Evolutionary conservation across 768 basidiomycete genomes (phyloP).

Genomic region (Suillus weaverae): DNA sequence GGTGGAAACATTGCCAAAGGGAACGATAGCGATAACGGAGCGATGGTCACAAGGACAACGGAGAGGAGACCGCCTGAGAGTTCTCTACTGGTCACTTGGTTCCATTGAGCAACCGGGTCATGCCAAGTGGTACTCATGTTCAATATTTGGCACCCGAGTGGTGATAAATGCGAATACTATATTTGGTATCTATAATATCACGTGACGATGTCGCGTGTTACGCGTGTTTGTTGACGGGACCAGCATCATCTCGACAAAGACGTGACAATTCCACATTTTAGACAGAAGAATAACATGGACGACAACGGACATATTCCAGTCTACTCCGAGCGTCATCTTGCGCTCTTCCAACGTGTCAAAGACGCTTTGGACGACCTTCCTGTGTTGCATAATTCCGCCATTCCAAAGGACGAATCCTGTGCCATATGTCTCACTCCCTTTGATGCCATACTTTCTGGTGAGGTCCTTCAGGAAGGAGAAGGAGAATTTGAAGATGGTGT

Average conservation of each 20-base stretch:
- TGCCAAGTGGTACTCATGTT: background rate
- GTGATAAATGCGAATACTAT: background rate
- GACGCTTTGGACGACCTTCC: conserved; percentile 47
- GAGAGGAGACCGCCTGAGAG: background rate
- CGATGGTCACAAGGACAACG: background rate
- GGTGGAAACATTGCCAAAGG: background rate
- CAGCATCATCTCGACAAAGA: conserved; percentile 1
- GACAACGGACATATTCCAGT: conserved; percentile 16
- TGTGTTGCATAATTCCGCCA: conserved; percentile 35
- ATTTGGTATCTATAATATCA: background rate
- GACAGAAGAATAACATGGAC: conserved; percentile 10
- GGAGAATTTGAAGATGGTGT: conserved; percentile 36
- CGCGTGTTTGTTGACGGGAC: conserved; percentile 20
- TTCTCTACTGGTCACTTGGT: background rate
- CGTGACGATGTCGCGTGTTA: conserved; percentile 10
- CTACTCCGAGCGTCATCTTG: conserved; percentile 14
- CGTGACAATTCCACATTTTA: background rate
- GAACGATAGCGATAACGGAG: background rate
- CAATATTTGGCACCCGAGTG: background rate
- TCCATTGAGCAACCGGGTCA: background rate
- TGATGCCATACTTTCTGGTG: conserved; percentile 39
- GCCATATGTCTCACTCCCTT: conserved; percentile 66
- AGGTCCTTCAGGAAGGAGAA: conserved; percentile 12
- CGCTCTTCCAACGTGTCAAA: conserved; percentile 31
- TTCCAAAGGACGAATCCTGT: conserved; percentile 55